phyloP scores from a whole-genome alignment of 1,284 basidiomycete species.

The Ustilago hordei region DNA sequence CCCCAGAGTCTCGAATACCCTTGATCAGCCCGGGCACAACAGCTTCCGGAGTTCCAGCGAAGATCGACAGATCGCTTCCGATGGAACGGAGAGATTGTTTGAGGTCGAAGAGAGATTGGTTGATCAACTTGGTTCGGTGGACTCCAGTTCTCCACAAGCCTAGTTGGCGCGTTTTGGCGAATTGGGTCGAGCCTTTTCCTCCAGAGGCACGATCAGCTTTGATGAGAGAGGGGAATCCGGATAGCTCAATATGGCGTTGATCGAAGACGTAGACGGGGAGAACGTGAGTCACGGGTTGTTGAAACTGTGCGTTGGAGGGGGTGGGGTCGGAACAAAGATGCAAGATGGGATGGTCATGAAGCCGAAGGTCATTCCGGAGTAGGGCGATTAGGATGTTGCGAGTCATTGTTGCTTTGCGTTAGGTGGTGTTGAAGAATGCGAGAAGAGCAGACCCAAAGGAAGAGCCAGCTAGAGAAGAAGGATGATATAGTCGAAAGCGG shows the following conservation, averaged over 20 bases:
- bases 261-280: slow-evolving; percentile 62
- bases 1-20: slow-evolving; percentile 68
- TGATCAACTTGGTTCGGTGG: slow-evolving; percentile 55
- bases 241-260: slow-evolving; percentile 54
- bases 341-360: slow-evolving; percentile 63
- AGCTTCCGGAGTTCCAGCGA: slow-evolving; percentile 56
- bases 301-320: slow-evolving; percentile 34
- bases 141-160: slow-evolving; percentile 55
- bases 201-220: slow-evolving; percentile 37
- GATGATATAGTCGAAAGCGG: background rate
- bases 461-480: slow-evolving; percentile 14
- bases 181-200: slow-evolving; percentile 25
- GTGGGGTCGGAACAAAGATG: slow-evolving; percentile 47
- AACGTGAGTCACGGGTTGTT: slow-evolving; percentile 55
- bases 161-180: slow-evolving; percentile 50
- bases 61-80: slow-evolving; percentile 57
- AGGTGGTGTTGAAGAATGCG: background rate
- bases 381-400: slow-evolving; percentile 50
- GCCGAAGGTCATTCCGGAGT: slow-evolving; percentile 59
- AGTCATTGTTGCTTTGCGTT: slow-evolving; percentile 22
- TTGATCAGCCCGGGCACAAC: slow-evolving; percentile 69
- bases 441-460: background rate
- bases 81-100: slow-evolving; percentile 28
- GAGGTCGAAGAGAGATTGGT: slow-evolving; percentile 58
- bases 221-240: slow-evolving; percentile 45